Evolutionary conservation across 805 yeast genomes (phyloP).

Genomic region (Wickerhamiella occidentalis): DNA sequence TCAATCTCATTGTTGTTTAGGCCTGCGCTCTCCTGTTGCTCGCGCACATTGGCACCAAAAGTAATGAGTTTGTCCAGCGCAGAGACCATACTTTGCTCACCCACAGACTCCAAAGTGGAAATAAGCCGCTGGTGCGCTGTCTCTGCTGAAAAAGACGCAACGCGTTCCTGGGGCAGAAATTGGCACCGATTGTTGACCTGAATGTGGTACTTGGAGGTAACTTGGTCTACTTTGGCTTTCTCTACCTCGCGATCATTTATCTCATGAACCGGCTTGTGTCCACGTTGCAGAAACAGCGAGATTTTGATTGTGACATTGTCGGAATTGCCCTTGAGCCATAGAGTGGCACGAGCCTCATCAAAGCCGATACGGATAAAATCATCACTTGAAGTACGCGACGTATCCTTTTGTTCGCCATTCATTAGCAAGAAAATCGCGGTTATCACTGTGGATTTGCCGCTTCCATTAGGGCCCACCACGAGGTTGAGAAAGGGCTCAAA

Average conservation of each 20-base stretch:
- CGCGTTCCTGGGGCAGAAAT: conserved; percentile 89
- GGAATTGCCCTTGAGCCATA: conserved; percentile 9
- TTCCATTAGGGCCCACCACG: conserved; percentile 94
- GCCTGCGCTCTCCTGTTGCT: conserved; percentile 19
- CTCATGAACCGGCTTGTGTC: neutral
- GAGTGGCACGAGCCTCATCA: conserved; percentile 13
- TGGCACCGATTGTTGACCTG: conserved; percentile 89
- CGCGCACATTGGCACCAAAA: conserved; percentile 33
- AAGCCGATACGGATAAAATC: conserved; percentile 18
- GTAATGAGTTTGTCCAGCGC: conserved; percentile 46
- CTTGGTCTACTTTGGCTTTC: conserved; percentile 38
- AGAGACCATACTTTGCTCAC: conserved; percentile 31
- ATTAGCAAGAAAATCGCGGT: conserved; percentile 86
- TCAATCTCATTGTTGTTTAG: neutral
- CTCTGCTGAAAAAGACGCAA: conserved; percentile 78
- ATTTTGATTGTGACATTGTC: neutral
- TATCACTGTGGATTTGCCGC: conserved; percentile 87
- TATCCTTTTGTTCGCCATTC: conserved; percentile 43
- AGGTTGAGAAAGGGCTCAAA: conserved; percentile 77
- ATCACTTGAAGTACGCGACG: conserved; percentile 32
- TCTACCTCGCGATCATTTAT: conserved; percentile 16
- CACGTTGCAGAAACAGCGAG: neutral
- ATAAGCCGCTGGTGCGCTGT: conserved; percentile 59
- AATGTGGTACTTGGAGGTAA: conserved; percentile 62
- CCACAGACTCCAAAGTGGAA: conserved; percentile 61